Conservation (phyloP, 768 basidiomycete species). For the Leccinum boreale region DNA sequence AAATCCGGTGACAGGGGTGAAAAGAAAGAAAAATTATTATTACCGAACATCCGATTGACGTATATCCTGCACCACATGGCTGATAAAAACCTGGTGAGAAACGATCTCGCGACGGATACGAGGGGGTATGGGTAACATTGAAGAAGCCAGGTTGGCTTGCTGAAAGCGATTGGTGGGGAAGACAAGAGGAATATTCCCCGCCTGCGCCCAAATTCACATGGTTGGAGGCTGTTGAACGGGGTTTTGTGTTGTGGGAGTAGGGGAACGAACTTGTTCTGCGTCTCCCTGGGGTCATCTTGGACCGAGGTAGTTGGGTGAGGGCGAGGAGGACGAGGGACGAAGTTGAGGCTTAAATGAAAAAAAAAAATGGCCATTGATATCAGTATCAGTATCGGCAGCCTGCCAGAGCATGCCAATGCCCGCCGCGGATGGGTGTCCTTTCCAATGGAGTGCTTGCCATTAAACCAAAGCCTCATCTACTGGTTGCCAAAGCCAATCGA, state of each 20-base stretch:
- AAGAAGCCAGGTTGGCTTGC: background rate
- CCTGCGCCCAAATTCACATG: background rate
- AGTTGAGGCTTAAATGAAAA: too few relatives aligned
- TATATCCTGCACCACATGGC: background rate
- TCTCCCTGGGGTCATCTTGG: too few relatives aligned
- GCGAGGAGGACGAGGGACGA: too few relatives aligned
- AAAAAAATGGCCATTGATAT: too few relatives aligned
- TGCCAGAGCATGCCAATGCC: background rate
- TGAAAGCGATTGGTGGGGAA: background rate
- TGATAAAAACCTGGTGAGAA: background rate
- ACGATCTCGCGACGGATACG: background rate
- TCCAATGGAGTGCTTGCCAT: background rate
- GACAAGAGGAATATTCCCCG: background rate
- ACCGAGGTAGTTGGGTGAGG: too few relatives aligned
- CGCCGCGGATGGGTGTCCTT: background rate
- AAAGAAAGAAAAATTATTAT: background rate
- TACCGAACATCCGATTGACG: background rate
- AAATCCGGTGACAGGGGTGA: background rate
- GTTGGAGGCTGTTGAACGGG: background rate
- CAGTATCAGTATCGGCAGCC: constrained; percentile 5
- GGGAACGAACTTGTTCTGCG: background rate
- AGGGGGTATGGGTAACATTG: background rate
- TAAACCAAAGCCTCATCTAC: background rate
- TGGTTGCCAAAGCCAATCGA: constrained; percentile 2
- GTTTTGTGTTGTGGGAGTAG: background rate